Conservation (phyloP, 2,329 filamentous ascomycete genomes). For the Apiospora rasikravindrae region DNA sequence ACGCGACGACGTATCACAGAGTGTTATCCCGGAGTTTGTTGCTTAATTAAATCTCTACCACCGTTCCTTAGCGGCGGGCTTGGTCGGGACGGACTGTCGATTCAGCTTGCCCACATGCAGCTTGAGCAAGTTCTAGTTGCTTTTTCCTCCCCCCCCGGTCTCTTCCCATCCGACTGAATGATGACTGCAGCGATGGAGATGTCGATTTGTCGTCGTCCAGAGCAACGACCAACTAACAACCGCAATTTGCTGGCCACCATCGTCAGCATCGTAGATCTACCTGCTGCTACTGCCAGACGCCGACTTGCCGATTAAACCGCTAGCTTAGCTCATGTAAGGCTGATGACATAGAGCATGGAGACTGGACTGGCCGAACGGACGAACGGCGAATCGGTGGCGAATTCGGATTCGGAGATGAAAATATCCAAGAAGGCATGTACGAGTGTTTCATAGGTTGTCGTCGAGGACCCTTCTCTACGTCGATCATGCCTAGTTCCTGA, state of each 20-base stretch:
- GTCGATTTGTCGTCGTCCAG: background rate
- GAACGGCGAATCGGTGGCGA: too few relatives aligned
- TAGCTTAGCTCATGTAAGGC: constrained; percentile 3
- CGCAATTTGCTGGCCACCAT: background rate
- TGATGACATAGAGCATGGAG: background rate
- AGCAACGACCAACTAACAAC: background rate
- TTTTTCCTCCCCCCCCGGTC: too few relatives aligned
- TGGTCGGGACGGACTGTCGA: background rate
- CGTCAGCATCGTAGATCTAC: background rate
- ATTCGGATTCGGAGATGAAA: background rate
- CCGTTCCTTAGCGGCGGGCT: constrained; percentile 4
- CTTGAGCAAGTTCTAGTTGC: background rate
- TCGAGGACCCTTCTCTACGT: background rate
- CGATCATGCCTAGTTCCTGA: constrained; percentile 8
- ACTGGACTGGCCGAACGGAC: background rate
- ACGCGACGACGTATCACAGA: background rate
- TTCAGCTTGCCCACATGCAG: background rate
- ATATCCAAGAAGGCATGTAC: background rate
- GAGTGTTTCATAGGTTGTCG: background rate
- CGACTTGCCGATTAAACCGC: background rate
- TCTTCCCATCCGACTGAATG: background rate
- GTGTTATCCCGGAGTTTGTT: background rate
- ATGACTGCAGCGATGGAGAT: background rate
- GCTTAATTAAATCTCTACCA: background rate
- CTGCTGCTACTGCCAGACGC: background rate